These are phyloP conservation scores for Hyaloscypha finlandica DNA, from an alignment of 495 filamentous ascomycete genomes.

Conservation along the genomic window DNA sequence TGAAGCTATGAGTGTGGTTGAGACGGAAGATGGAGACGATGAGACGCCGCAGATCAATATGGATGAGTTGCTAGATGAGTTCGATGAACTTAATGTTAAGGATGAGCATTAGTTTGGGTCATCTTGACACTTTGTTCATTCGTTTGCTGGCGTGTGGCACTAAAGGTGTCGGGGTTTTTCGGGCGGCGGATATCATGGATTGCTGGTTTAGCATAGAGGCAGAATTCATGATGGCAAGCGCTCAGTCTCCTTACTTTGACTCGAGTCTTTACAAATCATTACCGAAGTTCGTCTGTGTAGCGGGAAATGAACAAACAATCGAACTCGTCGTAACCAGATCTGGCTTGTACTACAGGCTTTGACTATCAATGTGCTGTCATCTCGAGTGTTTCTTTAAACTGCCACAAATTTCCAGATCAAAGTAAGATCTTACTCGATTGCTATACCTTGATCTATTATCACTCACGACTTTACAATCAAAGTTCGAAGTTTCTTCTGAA, in stretches of 20 bases:
- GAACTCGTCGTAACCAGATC: background rate
- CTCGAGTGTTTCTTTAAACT: too few species aligned
- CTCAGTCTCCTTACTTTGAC: background rate
- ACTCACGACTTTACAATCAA: too few species aligned
- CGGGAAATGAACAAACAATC: background rate
- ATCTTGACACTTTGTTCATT: background rate
- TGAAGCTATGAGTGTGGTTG: slow-evolving; percentile 64
- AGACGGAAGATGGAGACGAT: slow-evolving; percentile 67
- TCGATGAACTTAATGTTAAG: slow-evolving; percentile 73
- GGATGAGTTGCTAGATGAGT: slow-evolving; percentile 86
- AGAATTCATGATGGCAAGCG: background rate
- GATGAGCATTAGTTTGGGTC: slow-evolving; percentile 21
- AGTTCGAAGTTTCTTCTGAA: too few species aligned
- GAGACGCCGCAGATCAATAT: slow-evolving; percentile 75
- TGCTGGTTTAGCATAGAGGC: background rate
- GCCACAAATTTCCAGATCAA: too few species aligned
- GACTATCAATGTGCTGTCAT: too few species aligned
- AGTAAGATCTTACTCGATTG: too few species aligned
- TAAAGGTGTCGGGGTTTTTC: background rate
- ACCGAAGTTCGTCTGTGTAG: background rate
- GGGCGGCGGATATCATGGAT: background rate
- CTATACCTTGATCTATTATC: too few species aligned
- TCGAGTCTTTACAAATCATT: background rate
- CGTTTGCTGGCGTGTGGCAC: background rate
- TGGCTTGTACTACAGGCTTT: too few species aligned